Evolutionary conservation across 139 green algal species (phyloP), one percentile per base, ranked within the genome.

Genomic region (Haematococcus lacustris): DNA sequence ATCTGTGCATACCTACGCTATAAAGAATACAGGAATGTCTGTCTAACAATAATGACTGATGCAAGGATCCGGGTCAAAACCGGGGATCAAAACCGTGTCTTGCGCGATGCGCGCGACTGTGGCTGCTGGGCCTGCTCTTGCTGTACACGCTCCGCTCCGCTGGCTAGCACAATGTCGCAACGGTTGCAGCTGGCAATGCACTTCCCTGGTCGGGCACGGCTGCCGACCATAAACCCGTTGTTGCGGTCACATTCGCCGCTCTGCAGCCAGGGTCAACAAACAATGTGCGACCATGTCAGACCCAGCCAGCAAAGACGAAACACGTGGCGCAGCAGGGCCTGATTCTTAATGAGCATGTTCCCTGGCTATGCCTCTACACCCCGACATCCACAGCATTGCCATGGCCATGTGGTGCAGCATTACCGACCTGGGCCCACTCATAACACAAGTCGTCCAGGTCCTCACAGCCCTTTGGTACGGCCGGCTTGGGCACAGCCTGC

Each of bases 211-310:
- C 66, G 59, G 1, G 77, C 77, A n/a, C 67, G 67, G n/a, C 38
- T 71, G 62, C 77, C 77, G n/a, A 82, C 39, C 77, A 82, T 82
- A 68, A 76, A 82, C 1, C 1, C 34, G 1, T 34, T 25, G 68
- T 82, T 82, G 72, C 68, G 38, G 51, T 78, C 68, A 73, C 77
- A 82, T 73, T 82, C 77, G 30, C 77, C 77, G 6, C 25, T 43
- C 30, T 68, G 63, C 0, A 73, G 51, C 77, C 77, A 82, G 13
- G 73, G 30, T n/a, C 3, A 33, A 59, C 51, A 74, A n/a, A n/a
- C n/a, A 9, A 64, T 34, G 53, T 57, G 23, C 53, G 9, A 4
- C 9, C 30, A 26, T 64, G 33, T 53, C 9, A 9, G 43, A 9
- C 43, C 21, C 53, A 30, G 13, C 30, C 13, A 23, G 53, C 53